phyloP scores from a whole-genome alignment of 495 filamentous ascomycete genomes.

The Hamigera avellanea region DNA sequence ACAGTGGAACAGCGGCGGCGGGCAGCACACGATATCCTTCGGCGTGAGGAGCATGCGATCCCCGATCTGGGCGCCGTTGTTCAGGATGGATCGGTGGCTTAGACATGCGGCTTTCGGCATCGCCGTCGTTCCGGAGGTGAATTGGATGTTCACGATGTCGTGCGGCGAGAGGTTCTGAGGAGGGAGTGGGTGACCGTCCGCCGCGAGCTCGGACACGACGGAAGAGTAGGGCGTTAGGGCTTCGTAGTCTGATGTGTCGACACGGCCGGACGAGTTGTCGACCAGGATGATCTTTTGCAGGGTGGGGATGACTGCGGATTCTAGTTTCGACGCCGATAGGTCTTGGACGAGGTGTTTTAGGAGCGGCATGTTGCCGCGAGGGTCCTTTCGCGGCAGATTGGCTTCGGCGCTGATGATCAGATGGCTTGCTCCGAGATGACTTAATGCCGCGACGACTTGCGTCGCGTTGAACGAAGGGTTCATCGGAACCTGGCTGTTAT shows the following conservation, averaged over 20 bases:
- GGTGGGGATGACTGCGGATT: conserved; percentile 56
- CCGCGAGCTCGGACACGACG: conserved; percentile 32
- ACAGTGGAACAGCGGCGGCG: conserved; percentile 86
- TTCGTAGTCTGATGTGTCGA: conserved; percentile 34
- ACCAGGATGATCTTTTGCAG: conserved; percentile 63
- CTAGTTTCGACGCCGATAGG: conserved; percentile 36
- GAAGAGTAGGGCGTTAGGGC: conserved; percentile 42
- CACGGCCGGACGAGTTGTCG: conserved; percentile 62
- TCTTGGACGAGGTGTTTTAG: conserved; percentile 54
- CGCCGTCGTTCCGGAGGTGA: conserved; percentile 87
- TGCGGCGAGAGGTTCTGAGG: conserved; percentile 41
- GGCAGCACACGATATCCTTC: conserved; percentile 67
- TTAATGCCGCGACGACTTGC: conserved; percentile 69
- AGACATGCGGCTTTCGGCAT: conserved; percentile 88
- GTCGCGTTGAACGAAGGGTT: conserved; percentile 80
- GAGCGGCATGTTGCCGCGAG: conserved; percentile 64
- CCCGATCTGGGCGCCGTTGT: conserved; percentile 78
- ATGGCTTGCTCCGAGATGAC: conserved; percentile 62
- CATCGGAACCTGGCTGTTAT: conserved; percentile 52
- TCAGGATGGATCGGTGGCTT: conserved; percentile 72
- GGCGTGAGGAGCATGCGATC: conserved; percentile 68
- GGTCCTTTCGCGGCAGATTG: conserved; percentile 69
- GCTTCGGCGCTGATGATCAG: conserved; percentile 78
- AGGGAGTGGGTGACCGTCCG: conserved; percentile 29
- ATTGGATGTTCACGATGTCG: conserved; percentile 91